Base-by-base conservation (phyloP, 2,329 filamentous ascomycete genomes). In the Myotisia sp. region DNA sequence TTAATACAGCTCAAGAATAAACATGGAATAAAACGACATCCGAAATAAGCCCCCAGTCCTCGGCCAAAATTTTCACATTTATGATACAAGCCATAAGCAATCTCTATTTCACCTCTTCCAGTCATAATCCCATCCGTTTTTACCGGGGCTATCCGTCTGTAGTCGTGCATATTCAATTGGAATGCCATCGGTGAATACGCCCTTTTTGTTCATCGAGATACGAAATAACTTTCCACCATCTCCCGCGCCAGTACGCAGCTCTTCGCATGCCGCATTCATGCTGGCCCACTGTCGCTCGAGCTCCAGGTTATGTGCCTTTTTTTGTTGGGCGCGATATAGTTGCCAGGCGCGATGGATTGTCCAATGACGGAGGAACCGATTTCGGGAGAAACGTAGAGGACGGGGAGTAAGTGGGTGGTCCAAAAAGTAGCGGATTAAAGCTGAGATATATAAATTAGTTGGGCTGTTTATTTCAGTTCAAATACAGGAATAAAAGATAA, bases 301-400 rank as follows among this genome's bases (percentile, higher is more conserved):
- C 55, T 86, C 82, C 36, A 68, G 62, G 53, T 81, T 69, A 33
- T 74, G 68, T 22, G 64, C 61, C 43, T 70, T 65, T 31, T 76
- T 75, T 48, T 76, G 69, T 53, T 80, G 71, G 46, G 76, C 70
- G 48, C 77, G 75, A 61, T 79, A 79, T 19, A 95, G 68, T 49
- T 82, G 70, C 84, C 86, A 95, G 14, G 87, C 87, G 48, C 90
- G 85, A 67, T 95, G 86, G 59, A 98, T 95, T 33, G 90, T 95
- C 90, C 90, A 98, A 68, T 98, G 90, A 29, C 90, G 82, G 44
- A 98, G 75, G 59, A 76, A 72, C 37, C 90, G 77, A 58, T 79
- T 80, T 47, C 87, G 84, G 26, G 75, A 84, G 71, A 95, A 86
- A 49, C 84, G 79, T 44, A 98, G 72, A 1, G 90, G 86, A 8